phyloP scores from a whole-genome alignment of 768 basidiomycete genomes.

The Leucocoprinus birnbaumii region DNA sequence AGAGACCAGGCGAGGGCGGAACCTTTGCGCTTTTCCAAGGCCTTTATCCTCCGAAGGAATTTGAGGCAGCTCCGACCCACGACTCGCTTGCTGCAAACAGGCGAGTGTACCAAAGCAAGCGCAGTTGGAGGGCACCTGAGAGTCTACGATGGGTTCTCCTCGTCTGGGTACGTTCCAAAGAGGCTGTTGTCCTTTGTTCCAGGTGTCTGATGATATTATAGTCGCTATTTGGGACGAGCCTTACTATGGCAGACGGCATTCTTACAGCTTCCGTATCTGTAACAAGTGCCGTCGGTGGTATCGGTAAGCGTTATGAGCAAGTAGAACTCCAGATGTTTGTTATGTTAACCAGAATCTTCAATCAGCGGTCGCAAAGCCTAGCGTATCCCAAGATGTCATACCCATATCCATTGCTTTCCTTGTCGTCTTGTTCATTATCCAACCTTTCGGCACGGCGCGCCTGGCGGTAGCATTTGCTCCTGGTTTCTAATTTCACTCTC shows the following conservation, averaged over 20 bases:
- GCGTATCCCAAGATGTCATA: too few species aligned
- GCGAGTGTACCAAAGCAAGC: constrained; percentile 16
- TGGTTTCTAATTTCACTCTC: too few species aligned
- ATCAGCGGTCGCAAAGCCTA: too few species aligned
- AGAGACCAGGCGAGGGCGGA: constrained; percentile 56
- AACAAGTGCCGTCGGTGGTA: constrained; percentile 66
- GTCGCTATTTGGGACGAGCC: constrained; percentile 59
- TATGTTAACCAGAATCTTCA: too few species aligned
- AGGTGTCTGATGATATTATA: constrained; percentile 41
- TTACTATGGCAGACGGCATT: constrained; percentile 68
- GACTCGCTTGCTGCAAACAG: constrained; percentile 8
- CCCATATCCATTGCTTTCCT: constrained; percentile 31
- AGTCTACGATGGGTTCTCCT: too few species aligned
- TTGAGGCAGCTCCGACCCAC: constrained; percentile 45
- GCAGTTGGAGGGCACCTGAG: too few species aligned
- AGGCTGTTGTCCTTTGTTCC: too few species aligned
- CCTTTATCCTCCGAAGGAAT: constrained; percentile 48
- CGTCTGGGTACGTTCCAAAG: too few species aligned
- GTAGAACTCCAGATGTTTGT: too few species aligned
- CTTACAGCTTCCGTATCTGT: constrained; percentile 71
- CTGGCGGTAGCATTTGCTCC: constrained; percentile 55
- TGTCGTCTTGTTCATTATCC: constrained; percentile 52
- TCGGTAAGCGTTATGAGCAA: too few species aligned
- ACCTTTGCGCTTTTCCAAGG: constrained; percentile 63
- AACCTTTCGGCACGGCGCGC: constrained; percentile 57